Evolutionary conservation across 176 grass and related monocot species (phyloP).

Genomic region (Oryza rufipogon): DNA sequence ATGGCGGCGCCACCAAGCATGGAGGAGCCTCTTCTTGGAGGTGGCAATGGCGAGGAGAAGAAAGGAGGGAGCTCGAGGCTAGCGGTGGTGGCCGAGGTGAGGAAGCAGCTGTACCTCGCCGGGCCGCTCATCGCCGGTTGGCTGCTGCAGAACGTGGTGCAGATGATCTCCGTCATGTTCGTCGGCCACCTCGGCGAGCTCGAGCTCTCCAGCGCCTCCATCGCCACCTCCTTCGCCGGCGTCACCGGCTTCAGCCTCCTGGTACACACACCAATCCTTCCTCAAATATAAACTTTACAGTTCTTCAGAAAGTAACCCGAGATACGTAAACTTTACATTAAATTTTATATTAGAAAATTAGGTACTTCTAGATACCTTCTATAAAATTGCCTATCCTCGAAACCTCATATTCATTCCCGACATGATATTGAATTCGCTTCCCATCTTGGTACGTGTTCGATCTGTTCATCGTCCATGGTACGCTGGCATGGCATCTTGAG

Average conservation of each 20-base stretch:
- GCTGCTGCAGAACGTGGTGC: conserved; percentile 54
- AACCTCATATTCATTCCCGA: background rate
- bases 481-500: too few relatives aligned
- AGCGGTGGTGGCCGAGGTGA: conserved; percentile 32
- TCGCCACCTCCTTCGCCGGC: conserved; percentile 51
- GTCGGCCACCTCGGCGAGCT: conserved; percentile 57
- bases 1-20: conserved; percentile 21
- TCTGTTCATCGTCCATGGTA: too few relatives aligned
- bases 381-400: background rate
- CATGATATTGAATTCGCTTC: too few relatives aligned
- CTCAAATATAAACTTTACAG: too few relatives aligned
- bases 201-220: conserved; percentile 56
- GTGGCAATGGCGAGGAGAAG: conserved; percentile 25
- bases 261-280: conserved; percentile 7
- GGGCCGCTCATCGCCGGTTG: conserved; percentile 43
- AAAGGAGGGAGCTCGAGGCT: background rate
- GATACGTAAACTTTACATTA: too few relatives aligned
- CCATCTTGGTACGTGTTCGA: too few relatives aligned
- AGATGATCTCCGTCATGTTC: conserved; percentile 64
- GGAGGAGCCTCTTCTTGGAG: conserved; percentile 44
- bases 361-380: too few relatives aligned
- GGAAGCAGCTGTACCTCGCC: conserved; percentile 53
- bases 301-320: too few relatives aligned
- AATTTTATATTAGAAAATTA: too few relatives aligned
- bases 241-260: conserved; percentile 60